Evolutionary conservation across 257 asterid genomes (phyloP).

Genomic region (Primulina eburnea): DNA sequence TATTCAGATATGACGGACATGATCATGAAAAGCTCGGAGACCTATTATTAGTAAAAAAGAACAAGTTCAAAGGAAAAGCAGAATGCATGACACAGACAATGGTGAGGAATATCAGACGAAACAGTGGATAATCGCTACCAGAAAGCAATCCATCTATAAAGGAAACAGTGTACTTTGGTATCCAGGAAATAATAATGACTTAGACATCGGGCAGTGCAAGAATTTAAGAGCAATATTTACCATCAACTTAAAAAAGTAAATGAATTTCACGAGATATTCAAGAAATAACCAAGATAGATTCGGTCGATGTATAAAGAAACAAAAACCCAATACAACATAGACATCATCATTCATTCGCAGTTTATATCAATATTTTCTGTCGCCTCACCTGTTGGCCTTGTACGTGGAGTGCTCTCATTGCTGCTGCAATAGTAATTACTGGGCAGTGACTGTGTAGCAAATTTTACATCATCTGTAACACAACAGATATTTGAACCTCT

Average conservation of each 20-base stretch:
- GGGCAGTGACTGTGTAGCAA: constrained; percentile 45
- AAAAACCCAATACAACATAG: not conserved
- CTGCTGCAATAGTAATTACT: constrained; percentile 45
- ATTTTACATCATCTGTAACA: constrained; percentile 47
- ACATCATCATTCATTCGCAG: constrained; percentile 30
- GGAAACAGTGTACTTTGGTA: not conserved
- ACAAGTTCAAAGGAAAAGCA: not conserved
- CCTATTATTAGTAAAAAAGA: not conserved
- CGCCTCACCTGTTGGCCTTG: constrained; percentile 48
- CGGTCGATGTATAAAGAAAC: not conserved
- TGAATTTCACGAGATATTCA: not conserved
- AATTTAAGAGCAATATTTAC: not conserved
- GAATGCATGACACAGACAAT: not conserved
- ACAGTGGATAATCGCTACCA: not conserved
- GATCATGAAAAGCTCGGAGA: constrained; percentile 2
- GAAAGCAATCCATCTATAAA: not conserved
- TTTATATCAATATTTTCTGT: constrained; percentile 10
- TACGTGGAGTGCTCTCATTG: constrained; percentile 58
- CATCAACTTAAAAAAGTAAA: not conserved
- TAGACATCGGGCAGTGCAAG: not conserved
- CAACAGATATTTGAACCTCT: constrained; percentile 19
- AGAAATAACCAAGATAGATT: not conserved
- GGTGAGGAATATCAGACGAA: not conserved
- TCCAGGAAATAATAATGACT: not conserved
- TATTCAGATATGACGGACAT: not conserved